Evolutionary conservation across 495 filamentous ascomycete genomes (phyloP).

Genomic region (Apodospora peruviana): DNA sequence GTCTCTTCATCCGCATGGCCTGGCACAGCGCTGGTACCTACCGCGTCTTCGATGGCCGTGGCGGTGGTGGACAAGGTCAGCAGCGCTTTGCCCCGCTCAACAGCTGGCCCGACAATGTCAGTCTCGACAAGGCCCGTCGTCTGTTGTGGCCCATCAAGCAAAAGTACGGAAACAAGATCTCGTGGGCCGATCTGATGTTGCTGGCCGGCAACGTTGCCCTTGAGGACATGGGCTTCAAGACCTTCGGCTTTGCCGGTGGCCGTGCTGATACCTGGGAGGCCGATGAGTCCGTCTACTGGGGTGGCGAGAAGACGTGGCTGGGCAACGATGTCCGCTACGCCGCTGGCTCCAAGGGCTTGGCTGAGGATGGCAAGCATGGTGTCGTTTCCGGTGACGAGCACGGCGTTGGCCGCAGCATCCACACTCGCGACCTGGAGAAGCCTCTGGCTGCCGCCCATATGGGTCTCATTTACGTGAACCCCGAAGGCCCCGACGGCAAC

Average conservation of each 20-base stretch:
- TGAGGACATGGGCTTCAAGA: slow-evolving; percentile 69
- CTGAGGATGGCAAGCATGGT: slow-evolving; percentile 37
- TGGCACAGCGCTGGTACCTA: slow-evolving; percentile 75
- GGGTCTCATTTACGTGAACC: slow-evolving; percentile 75
- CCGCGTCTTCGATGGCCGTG: slow-evolving; percentile 64
- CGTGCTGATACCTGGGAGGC: slow-evolving; percentile 65
- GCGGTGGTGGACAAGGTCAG: slow-evolving; percentile 64
- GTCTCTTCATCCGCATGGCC: slow-evolving; percentile 70
- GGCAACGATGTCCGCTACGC: slow-evolving; percentile 63
- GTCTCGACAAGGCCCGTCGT: slow-evolving; percentile 70
- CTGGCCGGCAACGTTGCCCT: slow-evolving; percentile 68
- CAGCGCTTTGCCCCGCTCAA: slow-evolving; percentile 73
- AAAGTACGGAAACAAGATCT: slow-evolving; percentile 76
- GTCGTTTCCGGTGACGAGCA: slow-evolving; percentile 42
- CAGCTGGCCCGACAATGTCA: slow-evolving; percentile 75
- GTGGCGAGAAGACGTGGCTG: slow-evolving; percentile 64
- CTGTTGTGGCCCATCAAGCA: slow-evolving; percentile 76
- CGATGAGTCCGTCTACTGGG: slow-evolving; percentile 71
- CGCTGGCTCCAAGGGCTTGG: slow-evolving; percentile 38
- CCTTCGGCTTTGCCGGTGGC: slow-evolving; percentile 66
- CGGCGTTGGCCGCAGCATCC: slow-evolving; percentile 45
- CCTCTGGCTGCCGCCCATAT: slow-evolving; percentile 63
- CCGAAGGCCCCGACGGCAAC: slow-evolving; percentile 64
- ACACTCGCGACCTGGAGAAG: slow-evolving; percentile 55
- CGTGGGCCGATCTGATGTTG: slow-evolving; percentile 66